Conservation (phyloP, 345 rosid genomes). For the Angophora floribunda region DNA sequence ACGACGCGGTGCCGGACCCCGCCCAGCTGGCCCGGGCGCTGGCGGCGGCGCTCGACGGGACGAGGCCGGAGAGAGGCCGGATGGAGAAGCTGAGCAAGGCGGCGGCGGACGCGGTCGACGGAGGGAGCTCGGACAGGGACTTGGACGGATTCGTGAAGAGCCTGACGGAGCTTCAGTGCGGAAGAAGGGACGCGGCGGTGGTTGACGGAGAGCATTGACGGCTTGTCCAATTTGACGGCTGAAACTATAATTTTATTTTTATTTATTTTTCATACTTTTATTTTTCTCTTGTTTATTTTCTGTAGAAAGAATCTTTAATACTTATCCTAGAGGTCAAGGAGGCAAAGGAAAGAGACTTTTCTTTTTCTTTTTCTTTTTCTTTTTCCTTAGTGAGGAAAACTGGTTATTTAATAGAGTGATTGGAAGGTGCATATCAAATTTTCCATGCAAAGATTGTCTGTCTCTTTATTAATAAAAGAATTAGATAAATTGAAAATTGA, state of each 20-base stretch:
- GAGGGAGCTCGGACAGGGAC: background rate
- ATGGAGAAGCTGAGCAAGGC: constrained; percentile 6
- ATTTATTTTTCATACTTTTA: too few relatives aligned
- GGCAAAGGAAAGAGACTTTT: background rate
- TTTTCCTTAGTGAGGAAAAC: background rate
- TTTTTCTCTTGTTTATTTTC: too few relatives aligned
- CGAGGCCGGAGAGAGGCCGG: constrained; percentile 5
- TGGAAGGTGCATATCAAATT: background rate
- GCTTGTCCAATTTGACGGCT: background rate
- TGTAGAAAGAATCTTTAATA: too few relatives aligned
- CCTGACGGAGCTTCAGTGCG: background rate
- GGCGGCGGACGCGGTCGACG: background rate
- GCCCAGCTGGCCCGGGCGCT: constrained; percentile 18
- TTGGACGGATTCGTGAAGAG: background rate
- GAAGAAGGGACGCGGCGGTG: background rate
- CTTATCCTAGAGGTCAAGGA: too few relatives aligned
- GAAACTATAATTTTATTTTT: too few relatives aligned
- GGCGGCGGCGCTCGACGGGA: constrained; percentile 16
- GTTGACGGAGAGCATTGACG: background rate
- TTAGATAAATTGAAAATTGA: background rate
- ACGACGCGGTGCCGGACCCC: constrained; percentile 25
- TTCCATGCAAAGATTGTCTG: background rate
- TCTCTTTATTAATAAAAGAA: background rate
- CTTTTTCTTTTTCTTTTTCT: rapidly evolving
- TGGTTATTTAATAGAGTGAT: background rate